Evolutionary conservation across 2,329 filamentous ascomycete species (phyloP).

Genomic region (Sordariomycetes sp.): DNA sequence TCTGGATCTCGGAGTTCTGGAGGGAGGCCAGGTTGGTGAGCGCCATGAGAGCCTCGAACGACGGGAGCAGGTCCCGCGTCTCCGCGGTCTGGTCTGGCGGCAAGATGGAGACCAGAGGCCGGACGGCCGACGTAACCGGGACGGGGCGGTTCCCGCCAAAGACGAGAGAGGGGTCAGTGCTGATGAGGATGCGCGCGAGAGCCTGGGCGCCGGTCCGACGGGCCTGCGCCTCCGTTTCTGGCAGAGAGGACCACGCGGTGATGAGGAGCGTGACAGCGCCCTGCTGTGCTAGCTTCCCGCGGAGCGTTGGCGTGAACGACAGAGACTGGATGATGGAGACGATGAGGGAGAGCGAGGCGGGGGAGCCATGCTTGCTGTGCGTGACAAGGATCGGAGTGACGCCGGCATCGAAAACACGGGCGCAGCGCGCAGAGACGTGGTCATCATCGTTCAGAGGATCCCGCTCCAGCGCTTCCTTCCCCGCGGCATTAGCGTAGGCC

Average conservation of each 20-base stretch:
- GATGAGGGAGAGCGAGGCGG: conserved; percentile 60
- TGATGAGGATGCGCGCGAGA: conserved; percentile 76
- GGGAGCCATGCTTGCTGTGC: conserved; percentile 62
- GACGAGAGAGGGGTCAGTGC: conserved; percentile 71
- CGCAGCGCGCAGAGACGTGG: conserved; percentile 66
- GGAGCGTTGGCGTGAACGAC: conserved; percentile 60
- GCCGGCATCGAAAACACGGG: conserved; percentile 66
- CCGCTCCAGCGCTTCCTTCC: conserved; percentile 41
- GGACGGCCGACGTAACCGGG: conserved; percentile 68
- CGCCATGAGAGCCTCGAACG: conserved; percentile 84
- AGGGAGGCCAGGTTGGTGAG: conserved; percentile 87
- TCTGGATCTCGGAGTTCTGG: conserved; percentile 54
- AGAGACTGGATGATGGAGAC: conserved; percentile 70
- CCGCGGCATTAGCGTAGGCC: conserved; percentile 82
- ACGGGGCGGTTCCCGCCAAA: conserved; percentile 70
- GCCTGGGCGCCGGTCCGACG: conserved; percentile 64
- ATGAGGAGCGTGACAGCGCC: conserved; percentile 83
- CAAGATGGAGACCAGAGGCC: conserved; percentile 69
- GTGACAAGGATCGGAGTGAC: conserved; percentile 67
- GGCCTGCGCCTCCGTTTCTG: conserved; percentile 33
- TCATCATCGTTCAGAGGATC: conserved; percentile 67
- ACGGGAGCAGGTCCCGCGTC: conserved; percentile 69
- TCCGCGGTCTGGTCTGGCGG: conserved; percentile 50
- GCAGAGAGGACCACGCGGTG: conserved; percentile 53
- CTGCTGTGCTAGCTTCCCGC: conserved; percentile 79